Base-by-base conservation (phyloP, 2,329 filamentous ascomycete genomes). In the Metarhizium anisopliae region DNA sequence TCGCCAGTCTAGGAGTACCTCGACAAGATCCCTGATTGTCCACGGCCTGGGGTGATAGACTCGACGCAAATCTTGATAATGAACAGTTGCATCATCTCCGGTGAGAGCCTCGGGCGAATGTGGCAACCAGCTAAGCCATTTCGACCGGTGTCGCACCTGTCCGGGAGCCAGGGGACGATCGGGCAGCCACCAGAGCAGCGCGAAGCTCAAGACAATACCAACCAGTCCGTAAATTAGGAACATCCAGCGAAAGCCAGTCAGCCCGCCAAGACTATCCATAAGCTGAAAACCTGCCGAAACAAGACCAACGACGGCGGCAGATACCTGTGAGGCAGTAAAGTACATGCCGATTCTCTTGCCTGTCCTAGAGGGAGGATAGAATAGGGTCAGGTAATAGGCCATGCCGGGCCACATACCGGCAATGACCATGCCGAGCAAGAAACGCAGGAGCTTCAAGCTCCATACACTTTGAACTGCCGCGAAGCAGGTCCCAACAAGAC, bases 391-490 rank as follows among this genome's bases (percentile, higher is more conserved):
- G 66, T 95, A 96, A 69, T 94, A 94, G 10, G 90, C 84, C 91
- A 96, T 95, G 52, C 91, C 91, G 0, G 91, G 91, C 91, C 91
- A 96, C 86, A 96, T 91, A 50, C 91, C 91, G 1, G 91, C 91
- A 67, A 92, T 92, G 29, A 95, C 90, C 14, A 94, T 80, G 51
- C 91, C 91, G 6, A 96, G 81, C 11, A 96, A 78, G 55, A 96
- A 86, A 7, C 91, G 85, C 32, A 96, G 79, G n/a, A 95, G 77
- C 81, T 93, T 92, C 63, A 95, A 78, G 65, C 89, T 94, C 87
- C 90, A 95, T 7, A 88, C 87, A 45, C 85, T 83, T 61, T 85
- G 82, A 67, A 94, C 90, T 13, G 89, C 90, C 6, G 90, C 83
- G 72, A 95, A 90, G 66, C 90, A 94, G 54, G 84, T 80, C 0